Base-by-base conservation (phyloP, 306 rosid genomes). In the Inga laurina region DNA sequence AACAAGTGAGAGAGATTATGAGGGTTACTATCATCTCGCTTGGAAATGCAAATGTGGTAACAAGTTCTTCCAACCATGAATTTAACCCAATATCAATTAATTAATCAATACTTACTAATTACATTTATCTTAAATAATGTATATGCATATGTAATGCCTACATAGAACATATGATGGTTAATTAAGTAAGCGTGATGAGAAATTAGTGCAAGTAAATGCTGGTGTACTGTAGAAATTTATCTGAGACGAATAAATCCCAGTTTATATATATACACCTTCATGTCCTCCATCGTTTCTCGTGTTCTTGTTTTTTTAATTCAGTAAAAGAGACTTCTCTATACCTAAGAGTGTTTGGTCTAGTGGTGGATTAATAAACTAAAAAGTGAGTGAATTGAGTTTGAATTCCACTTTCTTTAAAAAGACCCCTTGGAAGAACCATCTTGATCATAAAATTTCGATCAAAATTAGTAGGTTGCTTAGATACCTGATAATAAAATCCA, bases 41-140 rank as follows among this genome's bases (percentile, higher is more conserved):
- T 69, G 74, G 74, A 69, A 69, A 69, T 69, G 74, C 49, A 69
- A 69, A 69, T 69, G 74, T 39, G 74, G 74, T 39, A 69, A 69
- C 49, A 69, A 69, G 74, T 69, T 69, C 74, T 69, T 69, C 45
- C 74, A 69, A 37, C 74, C 74, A 8, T 69, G 49, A 69, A 18
- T 5, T 19, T 52, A 16, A 16, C 24, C 7, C 72, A 59, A 22
- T 59, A 54, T 19, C 2, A 0, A 59, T n/a, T 10, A 59, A 59
- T 21, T 8, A 57, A 16, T 15, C 16, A 6, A 64, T 64, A 67
- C 46, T 67, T 3, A 67, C 66, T 59, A 22, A 59, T 57, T 39
- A 54, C 59, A 52, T 14, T 18, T 52, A 52, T 5, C 6, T 18
- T 52, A 52, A 16, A 52, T 18, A 16, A 14, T 14, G 21, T 5